Base-by-base conservation (phyloP, 139 green algal genomes). In the Klebsormidium nitens region DNA sequence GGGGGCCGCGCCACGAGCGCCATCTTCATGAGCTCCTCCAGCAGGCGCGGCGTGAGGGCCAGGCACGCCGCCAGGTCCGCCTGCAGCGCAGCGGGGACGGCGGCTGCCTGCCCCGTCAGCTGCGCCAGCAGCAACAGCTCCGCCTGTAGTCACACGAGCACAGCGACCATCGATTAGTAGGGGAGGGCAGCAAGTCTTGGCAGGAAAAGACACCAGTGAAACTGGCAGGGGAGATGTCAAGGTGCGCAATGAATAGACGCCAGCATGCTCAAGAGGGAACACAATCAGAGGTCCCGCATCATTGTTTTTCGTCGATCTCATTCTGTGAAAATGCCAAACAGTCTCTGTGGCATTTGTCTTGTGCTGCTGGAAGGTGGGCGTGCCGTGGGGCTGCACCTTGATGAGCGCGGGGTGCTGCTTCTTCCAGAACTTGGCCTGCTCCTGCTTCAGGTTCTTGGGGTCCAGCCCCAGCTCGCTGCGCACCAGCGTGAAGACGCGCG, bases 61-160 rank as follows among this genome's bases (percentile, higher is more conserved):
- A 83, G 77, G 11, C 85, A 39, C 17, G 52, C 29, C 4, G 59
- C 19, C 34, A 80, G 65, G 63, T 83, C 67, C 34, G n/a, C 14
- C 77, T 80, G 23, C 49, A 84, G 60, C 26, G 19, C 66, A 4
- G 3, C 17, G 17, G 37, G 56, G 8, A 83, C 67, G 3, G 81
- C 60, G 42, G 50, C 61, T 32, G 17, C 34, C 36, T 78, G 23
- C 17, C 64, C 36, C 2, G 70, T 61, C 5, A 82, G 19, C 26
- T 84, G 78, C 32, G 79, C 66, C 23, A 85, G 58, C 28, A 85
- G 47, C 29, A 82, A 4, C 49, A 85, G 59, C 46, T 85, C 77
- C 58, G 72, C 71, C 72, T 81, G 68, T 32, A 28, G n/a, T n/a
- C n/a, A n/a, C n/a, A n/a, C n/a, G n/a, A n/a, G n/a, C n/a, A n/a